Base-by-base conservation (phyloP, 2,329 filamentous ascomycete genomes). In the Sporothrix protearum region DNA sequence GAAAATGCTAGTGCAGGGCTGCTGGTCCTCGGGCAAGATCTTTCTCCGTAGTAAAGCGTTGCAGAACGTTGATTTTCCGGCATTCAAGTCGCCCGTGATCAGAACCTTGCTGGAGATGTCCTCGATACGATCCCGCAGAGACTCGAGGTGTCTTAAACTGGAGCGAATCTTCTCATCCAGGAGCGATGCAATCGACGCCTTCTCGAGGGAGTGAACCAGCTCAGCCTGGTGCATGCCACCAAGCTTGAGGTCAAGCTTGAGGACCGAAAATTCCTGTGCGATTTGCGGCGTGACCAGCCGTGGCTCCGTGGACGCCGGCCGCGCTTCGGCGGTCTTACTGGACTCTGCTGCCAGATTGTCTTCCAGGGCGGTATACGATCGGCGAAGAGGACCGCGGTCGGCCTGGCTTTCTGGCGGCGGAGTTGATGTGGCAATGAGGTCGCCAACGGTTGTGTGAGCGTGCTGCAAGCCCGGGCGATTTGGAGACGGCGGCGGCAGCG, bases 21-120 rank as follows among this genome's bases (percentile, higher is more conserved):
- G 96, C 80, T 99, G 95, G 77, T 99, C 96, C 81, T 98, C 96
- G 0, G 96, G 96, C 3, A 99, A 82, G 36, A 99, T 88, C 81
- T 98, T 98, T 74, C 94, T 89, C 73, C 96, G 91, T 53, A 99
- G 82, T 1, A 99, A 84, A n/a, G 96, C 96, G 80, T 99, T 99
- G 83, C 96, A 99, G 77, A 99, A 99, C 0, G 96, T 99, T 3
- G 96, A 99, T 79, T 99, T 99, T 78, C 96, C 96, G 9, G 96
- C 95, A 78, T 99, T 99, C 70, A 99, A 82, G 79, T 99, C 96
- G 77, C 96, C 96, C 0, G 96, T 99, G 22, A 99, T 90, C 72
- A 99, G 83, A 1, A 99, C 96, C 80, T 99, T 99, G 82, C 95
- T 98, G 4, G 95, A 93, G 0, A 93, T 98, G 80, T 99, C 96